phyloP scores from a whole-genome alignment of 495 filamentous ascomycete genomes.

The Pyrenopolyporus hunteri region DNA sequence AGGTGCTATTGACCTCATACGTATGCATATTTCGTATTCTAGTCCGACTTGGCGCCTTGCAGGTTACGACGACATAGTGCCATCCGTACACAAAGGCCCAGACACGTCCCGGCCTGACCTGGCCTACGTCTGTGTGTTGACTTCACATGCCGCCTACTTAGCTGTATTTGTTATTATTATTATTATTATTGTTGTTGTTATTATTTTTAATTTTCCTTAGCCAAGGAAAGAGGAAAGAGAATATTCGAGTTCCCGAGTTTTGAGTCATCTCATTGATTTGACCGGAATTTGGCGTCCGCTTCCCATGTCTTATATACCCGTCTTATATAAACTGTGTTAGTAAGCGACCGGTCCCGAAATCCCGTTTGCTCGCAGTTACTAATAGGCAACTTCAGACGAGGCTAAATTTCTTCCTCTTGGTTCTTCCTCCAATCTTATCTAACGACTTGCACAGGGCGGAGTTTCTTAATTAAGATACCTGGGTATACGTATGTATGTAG shows the following conservation, averaged over 20 bases:
- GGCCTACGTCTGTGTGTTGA: background rate
- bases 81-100: constrained; percentile 15
- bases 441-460: background rate
- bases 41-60: constrained; percentile 35
- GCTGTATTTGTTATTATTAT: background rate
- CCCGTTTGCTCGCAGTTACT: background rate
- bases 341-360: background rate
- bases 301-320: constrained; percentile 6
- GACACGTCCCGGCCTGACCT: constrained; percentile 3
- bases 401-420: background rate
- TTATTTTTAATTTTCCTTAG: too few relatives aligned
- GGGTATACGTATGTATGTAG: background rate
- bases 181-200: too few relatives aligned
- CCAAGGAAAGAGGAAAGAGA: background rate
- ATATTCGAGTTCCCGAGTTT: background rate
- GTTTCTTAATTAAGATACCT: background rate
- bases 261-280: background rate
- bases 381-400: background rate
- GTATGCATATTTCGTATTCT: constrained; percentile 36
- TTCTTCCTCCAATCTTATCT: background rate
- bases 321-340: background rate
- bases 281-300: background rate
- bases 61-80: constrained; percentile 27
- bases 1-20: constrained; percentile 23
- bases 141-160: constrained; percentile 19